phyloP scores from a whole-genome alignment of 225 moss, liverwort and hornwort genomes.

The Climacium dendroides region DNA sequence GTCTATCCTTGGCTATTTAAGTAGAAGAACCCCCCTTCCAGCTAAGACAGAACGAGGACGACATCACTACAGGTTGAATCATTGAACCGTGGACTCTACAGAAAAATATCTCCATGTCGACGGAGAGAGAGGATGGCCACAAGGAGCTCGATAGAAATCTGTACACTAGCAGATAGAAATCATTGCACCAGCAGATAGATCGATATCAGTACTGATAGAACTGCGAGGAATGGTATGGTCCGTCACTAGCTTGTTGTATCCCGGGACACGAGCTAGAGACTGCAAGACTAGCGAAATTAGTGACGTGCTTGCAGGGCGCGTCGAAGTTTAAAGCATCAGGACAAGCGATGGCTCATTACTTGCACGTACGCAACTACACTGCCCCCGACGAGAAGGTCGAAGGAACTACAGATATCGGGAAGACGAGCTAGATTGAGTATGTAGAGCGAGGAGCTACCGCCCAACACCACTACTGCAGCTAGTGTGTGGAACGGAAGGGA shows the following conservation, averaged over 20 bases:
- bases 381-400: background rate
- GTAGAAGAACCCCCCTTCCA: too few relatives aligned
- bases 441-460: background rate
- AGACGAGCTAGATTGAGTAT: background rate
- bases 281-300: background rate
- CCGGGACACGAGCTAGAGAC: background rate
- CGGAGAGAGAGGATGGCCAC: background rate
- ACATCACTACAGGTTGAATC: background rate
- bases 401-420: background rate
- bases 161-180: background rate
- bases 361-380: background rate
- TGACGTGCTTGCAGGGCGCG: too few relatives aligned
- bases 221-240: background rate
- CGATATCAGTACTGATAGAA: background rate
- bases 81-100: background rate
- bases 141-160: too few relatives aligned
- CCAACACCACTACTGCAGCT: background rate
- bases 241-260: background rate
- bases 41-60: background rate
- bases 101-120: background rate
- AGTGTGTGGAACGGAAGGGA: background rate
- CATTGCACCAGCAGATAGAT: background rate
- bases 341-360: background rate
- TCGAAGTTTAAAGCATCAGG: background rate
- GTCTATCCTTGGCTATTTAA: background rate